phyloP scores from a whole-genome alignment of 75 land plant species.

The Cunninghamia lanceolata region DNA sequence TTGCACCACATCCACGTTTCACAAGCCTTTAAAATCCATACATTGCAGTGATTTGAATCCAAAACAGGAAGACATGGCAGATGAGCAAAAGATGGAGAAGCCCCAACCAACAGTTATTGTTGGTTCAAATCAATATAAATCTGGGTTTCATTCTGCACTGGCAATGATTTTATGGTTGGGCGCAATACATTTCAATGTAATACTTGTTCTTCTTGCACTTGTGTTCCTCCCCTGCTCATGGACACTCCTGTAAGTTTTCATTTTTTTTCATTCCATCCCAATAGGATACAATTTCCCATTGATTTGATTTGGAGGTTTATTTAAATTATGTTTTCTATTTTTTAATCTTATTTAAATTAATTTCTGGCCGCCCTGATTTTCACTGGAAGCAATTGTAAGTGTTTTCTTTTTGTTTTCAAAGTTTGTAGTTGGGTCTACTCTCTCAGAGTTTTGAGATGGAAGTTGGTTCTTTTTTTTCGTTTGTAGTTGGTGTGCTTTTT shows the following conservation, averaged over 20 bases:
- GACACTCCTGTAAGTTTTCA: conserved; percentile 24
- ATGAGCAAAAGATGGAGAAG: neutral
- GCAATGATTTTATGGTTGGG: conserved; percentile 60
- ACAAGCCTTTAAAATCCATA: neutral
- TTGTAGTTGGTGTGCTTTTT: conserved; percentile 1
- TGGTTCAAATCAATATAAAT: neutral
- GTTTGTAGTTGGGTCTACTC: conserved; percentile 1
- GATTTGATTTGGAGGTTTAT: neutral
- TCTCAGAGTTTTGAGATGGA: neutral
- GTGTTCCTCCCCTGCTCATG: conserved; percentile 30
- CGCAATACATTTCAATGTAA: conserved; percentile 35
- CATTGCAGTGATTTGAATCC: neutral
- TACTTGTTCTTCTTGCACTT: conserved; percentile 30
- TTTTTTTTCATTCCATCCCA: neutral
- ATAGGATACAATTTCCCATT: neutral
- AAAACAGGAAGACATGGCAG: neutral
- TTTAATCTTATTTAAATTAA: neutral
- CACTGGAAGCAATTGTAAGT: neutral
- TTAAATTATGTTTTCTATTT: neutral
- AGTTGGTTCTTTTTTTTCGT: neutral
- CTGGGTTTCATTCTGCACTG: conserved; percentile 7
- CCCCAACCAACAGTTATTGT: neutral
- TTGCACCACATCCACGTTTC: neutral
- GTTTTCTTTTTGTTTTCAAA: neutral
- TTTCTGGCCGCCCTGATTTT: neutral